phyloP scores from a whole-genome alignment of 805 yeast species.

The Saccharomycopsis fodiens region DNA sequence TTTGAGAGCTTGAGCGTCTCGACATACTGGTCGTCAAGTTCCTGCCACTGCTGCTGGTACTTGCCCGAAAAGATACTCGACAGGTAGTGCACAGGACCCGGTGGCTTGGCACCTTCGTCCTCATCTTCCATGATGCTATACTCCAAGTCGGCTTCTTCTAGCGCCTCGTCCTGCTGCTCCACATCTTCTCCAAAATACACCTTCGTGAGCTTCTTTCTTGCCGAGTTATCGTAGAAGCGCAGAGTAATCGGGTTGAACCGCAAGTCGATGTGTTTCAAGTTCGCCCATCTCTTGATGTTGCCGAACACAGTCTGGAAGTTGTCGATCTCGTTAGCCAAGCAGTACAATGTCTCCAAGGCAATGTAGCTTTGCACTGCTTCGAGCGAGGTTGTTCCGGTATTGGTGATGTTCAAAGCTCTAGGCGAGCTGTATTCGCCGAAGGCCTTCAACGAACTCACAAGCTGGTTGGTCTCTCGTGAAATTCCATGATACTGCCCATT shows the following conservation, averaged over 20 bases:
- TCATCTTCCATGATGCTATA: constrained; percentile 4
- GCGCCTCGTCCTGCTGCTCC: constrained; percentile 14
- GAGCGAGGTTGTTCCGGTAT: constrained; percentile 5
- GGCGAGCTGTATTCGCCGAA: constrained; percentile 11
- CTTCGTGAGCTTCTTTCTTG: constrained; percentile 5
- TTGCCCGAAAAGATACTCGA: constrained; percentile 15
- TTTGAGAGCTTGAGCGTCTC: constrained; percentile 13
- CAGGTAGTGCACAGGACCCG: neutral
- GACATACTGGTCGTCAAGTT: constrained; percentile 11
- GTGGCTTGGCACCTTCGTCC: neutral
- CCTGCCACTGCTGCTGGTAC: constrained; percentile 16
- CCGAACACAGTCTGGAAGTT: constrained; percentile 16
- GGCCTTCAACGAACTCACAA: constrained; percentile 1
- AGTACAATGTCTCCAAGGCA: constrained; percentile 13
- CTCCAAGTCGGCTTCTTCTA: constrained; percentile 18
- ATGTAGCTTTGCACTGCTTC: constrained; percentile 3
- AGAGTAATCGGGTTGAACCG: constrained; percentile 20
- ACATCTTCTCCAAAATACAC: constrained; percentile 11
- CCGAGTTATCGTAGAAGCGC: constrained; percentile 11
- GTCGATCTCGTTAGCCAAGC: constrained; percentile 15
- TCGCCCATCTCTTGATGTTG: constrained; percentile 12
- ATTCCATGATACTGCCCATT: constrained; percentile 7
- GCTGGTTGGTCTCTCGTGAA: neutral
- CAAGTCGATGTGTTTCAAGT: constrained; percentile 18
- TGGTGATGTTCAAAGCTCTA: constrained; percentile 13